phyloP scores from a whole-genome alignment of 2,329 filamentous ascomycete species.

The Fusarium keratoplasticum region DNA sequence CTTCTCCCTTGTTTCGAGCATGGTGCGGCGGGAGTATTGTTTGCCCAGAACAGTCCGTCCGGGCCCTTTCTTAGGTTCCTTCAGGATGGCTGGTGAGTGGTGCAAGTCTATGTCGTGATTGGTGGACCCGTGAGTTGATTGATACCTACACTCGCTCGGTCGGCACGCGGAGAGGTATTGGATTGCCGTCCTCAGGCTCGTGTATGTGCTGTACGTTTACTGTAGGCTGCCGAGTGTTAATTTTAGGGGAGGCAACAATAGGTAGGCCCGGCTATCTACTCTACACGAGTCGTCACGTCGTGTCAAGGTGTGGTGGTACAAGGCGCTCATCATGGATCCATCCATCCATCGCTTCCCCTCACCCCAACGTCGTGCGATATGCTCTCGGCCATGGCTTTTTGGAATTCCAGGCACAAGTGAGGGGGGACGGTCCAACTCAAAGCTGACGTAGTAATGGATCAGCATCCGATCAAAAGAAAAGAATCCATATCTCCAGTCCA shows the following conservation, averaged over 20 bases:
- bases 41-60: slow-evolving; percentile 7
- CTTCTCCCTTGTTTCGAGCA: slow-evolving; percentile 32
- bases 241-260: slow-evolving; percentile 13
- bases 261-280: background rate
- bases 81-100: background rate
- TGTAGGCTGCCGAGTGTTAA: slow-evolving; percentile 9
- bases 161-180: background rate
- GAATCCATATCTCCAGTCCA: background rate
- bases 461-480: slow-evolving; percentile 6
- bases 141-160: background rate
- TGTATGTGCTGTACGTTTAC: background rate
- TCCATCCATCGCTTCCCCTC: background rate
- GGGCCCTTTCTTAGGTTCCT: background rate
- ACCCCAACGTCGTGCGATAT: slow-evolving; percentile 6
- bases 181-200: slow-evolving; percentile 1
- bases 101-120: slow-evolving; percentile 8
- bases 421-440: background rate
- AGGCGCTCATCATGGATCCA: background rate
- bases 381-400: background rate
- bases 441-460: slow-evolving; percentile 17
- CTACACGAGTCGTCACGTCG: background rate
- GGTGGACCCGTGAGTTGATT: background rate
- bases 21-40: slow-evolving; percentile 14
- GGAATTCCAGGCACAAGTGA: background rate
- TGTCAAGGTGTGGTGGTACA: slow-evolving; percentile 7